Evolutionary conservation across 2,329 filamentous ascomycete genomes (phyloP).

Genomic region (Neonectria faginata): DNA sequence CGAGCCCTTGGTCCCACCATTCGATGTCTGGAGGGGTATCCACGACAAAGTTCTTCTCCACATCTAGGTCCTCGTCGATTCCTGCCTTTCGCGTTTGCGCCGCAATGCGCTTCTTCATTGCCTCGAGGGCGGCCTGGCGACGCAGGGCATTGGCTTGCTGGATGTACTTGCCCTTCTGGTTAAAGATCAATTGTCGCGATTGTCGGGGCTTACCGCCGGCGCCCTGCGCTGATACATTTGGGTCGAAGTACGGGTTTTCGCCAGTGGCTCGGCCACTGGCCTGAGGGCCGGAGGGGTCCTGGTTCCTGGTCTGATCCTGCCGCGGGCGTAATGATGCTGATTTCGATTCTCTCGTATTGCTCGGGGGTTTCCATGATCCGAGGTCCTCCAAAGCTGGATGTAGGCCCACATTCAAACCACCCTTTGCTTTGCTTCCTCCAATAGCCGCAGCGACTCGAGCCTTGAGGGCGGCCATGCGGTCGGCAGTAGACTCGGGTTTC

Average conservation of each 20-base stretch:
- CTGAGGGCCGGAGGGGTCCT: conserved; percentile 35
- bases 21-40: conserved; percentile 88
- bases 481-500: conserved; percentile 68
- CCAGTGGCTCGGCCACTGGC: conserved; percentile 24
- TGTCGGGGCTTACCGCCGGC: conserved; percentile 70
- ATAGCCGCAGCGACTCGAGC: conserved; percentile 84
- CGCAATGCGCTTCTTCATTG: conserved; percentile 94
- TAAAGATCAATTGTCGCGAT: conserved; percentile 85
- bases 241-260: conserved; percentile 85
- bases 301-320: conserved; percentile 31
- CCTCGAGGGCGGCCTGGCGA: conserved; percentile 87
- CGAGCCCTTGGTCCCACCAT: conserved; percentile 96
- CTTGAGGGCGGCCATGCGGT: conserved; percentile 81
- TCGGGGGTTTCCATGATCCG: conserved; percentile 58
- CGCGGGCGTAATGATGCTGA: conserved; percentile 33
- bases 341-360: conserved; percentile 51
- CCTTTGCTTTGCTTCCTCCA: conserved; percentile 67
- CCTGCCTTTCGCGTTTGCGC: conserved; percentile 89
- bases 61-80: conserved; percentile 89
- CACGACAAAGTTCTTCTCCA: conserved; percentile 89
- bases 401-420: conserved; percentile 79
- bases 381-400: conserved; percentile 79
- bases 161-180: conserved; percentile 97
- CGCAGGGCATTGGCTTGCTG: conserved; percentile 91
- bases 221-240: conserved; percentile 71